Evolutionary conservation across 2,329 filamentous ascomycete genomes (phyloP), one percentile per base, ranked within the genome.

Genomic region (Cytospora paraplurivora): DNA sequence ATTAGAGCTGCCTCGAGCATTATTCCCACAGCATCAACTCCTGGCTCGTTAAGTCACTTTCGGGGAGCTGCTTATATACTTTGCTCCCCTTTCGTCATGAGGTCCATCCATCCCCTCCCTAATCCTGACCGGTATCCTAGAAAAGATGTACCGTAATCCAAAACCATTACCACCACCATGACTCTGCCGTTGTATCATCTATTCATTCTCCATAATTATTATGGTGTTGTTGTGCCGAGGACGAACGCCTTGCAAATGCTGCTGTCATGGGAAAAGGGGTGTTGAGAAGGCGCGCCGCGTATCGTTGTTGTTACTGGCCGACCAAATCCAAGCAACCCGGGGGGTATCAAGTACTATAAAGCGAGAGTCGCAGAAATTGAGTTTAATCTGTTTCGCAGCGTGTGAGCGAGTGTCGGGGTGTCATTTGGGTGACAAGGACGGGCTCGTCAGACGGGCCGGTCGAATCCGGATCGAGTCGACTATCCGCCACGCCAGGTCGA

Each of bases 191-290:
- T 38, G 35, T 60, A 60, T 62, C 59, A 47, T 64, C 59, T 62
- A 64, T 58, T 62, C 63, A 34, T 64, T 57, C 37, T 50, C 63
- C 59, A 54, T 56, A 57, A 58, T 7, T 52, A 13, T 62, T 52
- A 27, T 33, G 33, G 32, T 35, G 27, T 17, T 41, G 27, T 60
- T 60, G 51, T 52, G 60, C 60, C 51, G 52, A 27, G 51, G 49
- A 5, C 32, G 37, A 62, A 62, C 63, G 63, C 63, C 60, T 21
- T 60, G 53, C 50, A 60, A 56, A 65, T 65, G 63, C 63, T 63
- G 55, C 27, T 41, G 56, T 53, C 49, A 44, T n/a, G 41, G 27
- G 33, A 35, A 52, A 35, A 21, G 32, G 27, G 27, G 27, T 41
- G 58, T 15, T 5, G 37, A 11, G 10, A 17, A 19, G 4, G 34